Evolutionary conservation across 2,329 filamentous ascomycete genomes (phyloP), one percentile per base, ranked within the genome.

Genomic region (Penicillium sp.): DNA sequence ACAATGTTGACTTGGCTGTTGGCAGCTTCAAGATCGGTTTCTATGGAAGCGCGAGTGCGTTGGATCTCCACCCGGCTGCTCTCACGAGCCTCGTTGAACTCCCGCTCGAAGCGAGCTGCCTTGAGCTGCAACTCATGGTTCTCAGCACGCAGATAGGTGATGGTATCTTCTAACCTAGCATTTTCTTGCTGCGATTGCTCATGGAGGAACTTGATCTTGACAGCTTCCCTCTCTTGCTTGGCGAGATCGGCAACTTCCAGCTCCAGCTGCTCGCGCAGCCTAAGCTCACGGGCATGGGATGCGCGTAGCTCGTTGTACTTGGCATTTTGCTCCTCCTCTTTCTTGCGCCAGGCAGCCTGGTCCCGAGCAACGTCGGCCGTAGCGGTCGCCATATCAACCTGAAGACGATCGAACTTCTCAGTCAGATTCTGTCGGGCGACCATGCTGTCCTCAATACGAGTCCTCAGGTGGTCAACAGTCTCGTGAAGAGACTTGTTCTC

Each of bases 1-100:
- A 91, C 81, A 39, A 85, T 78, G 57, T 94, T 91, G 64, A 91
- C 85, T 56, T 94, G 84, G 61, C 87, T 83, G 58, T 90, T 93
- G 36, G 90, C 86, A 26, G 81, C 75, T 43, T 95, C 88, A 21
- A 96, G 73, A 58, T 96, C 87, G 9, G 79, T 77, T 62, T 94
- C 85, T 73, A 95, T 76, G 4, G 87, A 77, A 47, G 84, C 79
- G 43, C 86, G 85, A 10, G 84, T 87, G 32, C 87, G 84, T 62
- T 91, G 83, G 30, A 94, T 82, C 60, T 97, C 90, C 25, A 80
- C 78, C 27, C 84, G 81, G 41, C 81, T 88, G 34, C 81, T 83
- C 56, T 95, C 87, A 48, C 85, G 81, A 7, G 87, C 86, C 57
- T 94, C 87, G 44, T 88, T 80, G 55, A 91, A 86, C 57, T 96